A percentile compares a stretch with the other conserved stretches of the same genome.
Conservation (phyloP, 2,329 filamentous ascomycete genomes). For the Parasarocladium wereldwijsianum region DNA sequence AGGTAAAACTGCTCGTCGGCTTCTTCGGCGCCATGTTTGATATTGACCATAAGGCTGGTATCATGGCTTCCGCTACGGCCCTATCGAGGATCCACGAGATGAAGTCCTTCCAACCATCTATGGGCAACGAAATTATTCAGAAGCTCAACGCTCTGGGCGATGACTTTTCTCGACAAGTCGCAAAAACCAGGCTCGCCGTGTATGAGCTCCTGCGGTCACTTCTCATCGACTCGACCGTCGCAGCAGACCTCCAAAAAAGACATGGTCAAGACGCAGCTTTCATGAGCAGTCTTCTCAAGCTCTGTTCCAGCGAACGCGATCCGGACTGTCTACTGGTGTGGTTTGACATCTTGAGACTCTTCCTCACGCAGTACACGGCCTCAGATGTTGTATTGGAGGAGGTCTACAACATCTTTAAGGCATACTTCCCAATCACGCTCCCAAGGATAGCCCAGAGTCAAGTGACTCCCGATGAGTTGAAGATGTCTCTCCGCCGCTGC, state of each 20-base stretch:
- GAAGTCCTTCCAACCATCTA: slow-evolving; percentile 33
- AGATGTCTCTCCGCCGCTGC: slow-evolving; percentile 34
- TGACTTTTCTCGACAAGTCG: slow-evolving; percentile 39
- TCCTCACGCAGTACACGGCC: slow-evolving; percentile 29
- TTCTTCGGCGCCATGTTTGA: slow-evolving; percentile 47
- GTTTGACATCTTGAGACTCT: slow-evolving; percentile 34
- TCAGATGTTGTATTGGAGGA: slow-evolving; percentile 31
- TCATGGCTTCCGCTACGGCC: slow-evolving; percentile 37
- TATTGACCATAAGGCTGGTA: slow-evolving; percentile 43
- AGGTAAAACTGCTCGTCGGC: slow-evolving; percentile 32
- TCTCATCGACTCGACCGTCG: slow-evolving; percentile 25
- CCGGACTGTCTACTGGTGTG: slow-evolving; percentile 41
- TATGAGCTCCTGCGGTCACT: slow-evolving; percentile 33
- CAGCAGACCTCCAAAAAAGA: slow-evolving; percentile 26
- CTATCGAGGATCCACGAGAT: slow-evolving; percentile 33
- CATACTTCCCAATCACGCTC: slow-evolving; percentile 46
- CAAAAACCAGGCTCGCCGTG: slow-evolving; percentile 35
- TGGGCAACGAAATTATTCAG: slow-evolving; percentile 32
- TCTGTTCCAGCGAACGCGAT: slow-evolving; percentile 41
- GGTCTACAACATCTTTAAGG: slow-evolving; percentile 40
- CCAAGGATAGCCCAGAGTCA: slow-evolving; percentile 32
- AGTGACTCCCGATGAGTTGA: slow-evolving; percentile 42
- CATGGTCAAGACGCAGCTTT: slow-evolving; percentile 30
- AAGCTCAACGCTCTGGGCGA: slow-evolving; percentile 36
- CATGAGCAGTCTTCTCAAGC: slow-evolving; percentile 30